Base-by-base conservation (phyloP, 441 rosid species). In the Biscutella auriculata region DNA sequence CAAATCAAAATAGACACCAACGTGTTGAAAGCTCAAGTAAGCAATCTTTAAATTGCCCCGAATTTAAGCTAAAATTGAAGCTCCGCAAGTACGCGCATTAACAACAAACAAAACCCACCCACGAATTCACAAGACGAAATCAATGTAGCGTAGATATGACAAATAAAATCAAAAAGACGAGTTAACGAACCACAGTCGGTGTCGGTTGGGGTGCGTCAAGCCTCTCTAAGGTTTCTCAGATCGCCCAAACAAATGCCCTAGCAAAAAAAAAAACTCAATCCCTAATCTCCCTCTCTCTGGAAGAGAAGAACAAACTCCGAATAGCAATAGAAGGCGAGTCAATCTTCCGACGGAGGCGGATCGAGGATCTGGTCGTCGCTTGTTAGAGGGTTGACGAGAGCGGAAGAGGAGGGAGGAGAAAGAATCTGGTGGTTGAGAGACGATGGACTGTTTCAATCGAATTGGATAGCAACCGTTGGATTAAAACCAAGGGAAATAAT, bases 361-460 rank as follows among this genome's bases (percentile, higher is more conserved):
- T 54, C 67, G 63, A 26, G 27, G 67, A 67, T 61, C 72, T 61
- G 46, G 57, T 32, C 26, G 56, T 44, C 56, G 70, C 51, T 58
- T 43, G 33, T 56, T 14, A 15, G 21, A 28, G 48, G 48, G 30
- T 46, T 49, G 64, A 49, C 63, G 58, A 26, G 40, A 52, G 53
- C 39, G 23, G 9, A 21, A 0, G 56, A 36, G 51, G 39, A 14
- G 6, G 41, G 1, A 60, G 16, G 29, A 28, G 47, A 27, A 36
- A 44, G 52, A 61, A 67, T 67, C 72, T 32, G 67, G 72, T 61
- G 72, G 67, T 61, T 61, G 67, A 67, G 65, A 66, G 65, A 59
- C 59, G 70, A 66, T 21, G 70, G 59, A 58, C 49, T 41, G 36
- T 12, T 36, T 35, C 23, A 1, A 51, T 39, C 33, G 6, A 54